Base-by-base conservation (phyloP, 176 grass and related monocot species). In the Carex pumila region DNA sequence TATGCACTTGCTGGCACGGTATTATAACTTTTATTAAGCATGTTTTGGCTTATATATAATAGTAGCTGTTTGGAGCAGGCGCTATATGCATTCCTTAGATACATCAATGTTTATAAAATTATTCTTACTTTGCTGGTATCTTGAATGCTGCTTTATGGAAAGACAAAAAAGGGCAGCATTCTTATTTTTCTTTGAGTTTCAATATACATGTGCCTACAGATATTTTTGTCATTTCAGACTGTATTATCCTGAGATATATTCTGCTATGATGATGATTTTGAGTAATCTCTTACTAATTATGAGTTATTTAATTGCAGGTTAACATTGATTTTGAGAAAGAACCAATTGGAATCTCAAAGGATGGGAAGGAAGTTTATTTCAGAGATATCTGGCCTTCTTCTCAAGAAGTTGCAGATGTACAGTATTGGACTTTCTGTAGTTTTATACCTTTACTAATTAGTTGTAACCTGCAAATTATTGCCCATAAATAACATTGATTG, bases 1-100 rank as follows among this genome's bases (percentile, higher is more conserved):
- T 95, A 99, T 95, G 93, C 96, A 75, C 93, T 99, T 66, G 88
- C 96, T 77, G 96, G 96, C 88, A 99, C 93, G 66, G 96, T 99
- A 89, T 84, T 87, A 67, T 66, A 84, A 66, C 59, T 36, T 71
- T 43, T n/a, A 18, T 17, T 7, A 56, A 56, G 10, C 49, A 56
- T 67, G 3, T 31, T 25, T 71, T 49, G 3, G 32, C 47, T 14
- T 56, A 58, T 54, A 29, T 49, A 3, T 39, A 63, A 0, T 64
- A 43, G 36, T 12, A 18, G 30, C 10, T 62, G 53, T 59, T 29
- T 64, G 58, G 37, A 15, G 12, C 65, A 69, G 65, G 17, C 6
- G 8, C 5, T 2, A 4, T 3, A 43, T 71, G 7, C 6, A 34
- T 69, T 69, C 65, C 65, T 69, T 41, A 2, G 14, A 68, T 36